Evolutionary conservation across 345 rosid genomes (phyloP).

Genomic region (Erodium maritimum): DNA sequence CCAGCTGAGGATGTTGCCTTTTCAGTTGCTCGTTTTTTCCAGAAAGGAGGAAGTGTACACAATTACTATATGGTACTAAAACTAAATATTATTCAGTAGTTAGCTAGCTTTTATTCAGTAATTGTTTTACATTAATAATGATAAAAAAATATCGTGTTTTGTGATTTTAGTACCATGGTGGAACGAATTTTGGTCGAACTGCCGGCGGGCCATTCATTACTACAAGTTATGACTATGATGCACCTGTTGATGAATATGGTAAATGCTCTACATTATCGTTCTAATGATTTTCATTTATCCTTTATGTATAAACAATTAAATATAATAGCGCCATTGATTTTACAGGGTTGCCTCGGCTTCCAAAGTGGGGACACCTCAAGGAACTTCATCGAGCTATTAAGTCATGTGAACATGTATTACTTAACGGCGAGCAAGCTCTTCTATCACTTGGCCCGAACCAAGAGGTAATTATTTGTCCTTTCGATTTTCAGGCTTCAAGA

Average conservation of each 20-base stretch:
- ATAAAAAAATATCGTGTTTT: conserved; percentile 5
- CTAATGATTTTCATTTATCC: not conserved
- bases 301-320: no score
- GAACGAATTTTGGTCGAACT: conserved; percentile 95
- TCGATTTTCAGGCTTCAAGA: not conserved
- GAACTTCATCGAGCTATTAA: conserved; percentile 74
- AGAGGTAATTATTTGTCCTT: conserved; percentile 35
- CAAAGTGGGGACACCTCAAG: conserved; percentile 94
- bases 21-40: conserved; percentile 83
- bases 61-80: conserved; percentile 81
- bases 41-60: conserved; percentile 79
- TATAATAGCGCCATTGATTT: no score
- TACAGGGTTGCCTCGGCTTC: conserved; percentile 73
- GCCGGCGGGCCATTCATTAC: conserved; percentile 93
- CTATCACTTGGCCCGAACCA: conserved; percentile 49
- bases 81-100: conserved; percentile 3
- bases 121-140: not conserved
- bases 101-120: not conserved
- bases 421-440: conserved; percentile 39
- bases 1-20: conserved; percentile 83
- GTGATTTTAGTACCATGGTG: conserved; percentile 77
- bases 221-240: conserved; percentile 95
- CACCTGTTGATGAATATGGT: conserved; percentile 99
- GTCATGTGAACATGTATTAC: conserved; percentile 54
- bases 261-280: conserved; percentile 8